Conservation (phyloP, 2,329 filamentous ascomycete genomes). For the Penicillium sp. region DNA sequence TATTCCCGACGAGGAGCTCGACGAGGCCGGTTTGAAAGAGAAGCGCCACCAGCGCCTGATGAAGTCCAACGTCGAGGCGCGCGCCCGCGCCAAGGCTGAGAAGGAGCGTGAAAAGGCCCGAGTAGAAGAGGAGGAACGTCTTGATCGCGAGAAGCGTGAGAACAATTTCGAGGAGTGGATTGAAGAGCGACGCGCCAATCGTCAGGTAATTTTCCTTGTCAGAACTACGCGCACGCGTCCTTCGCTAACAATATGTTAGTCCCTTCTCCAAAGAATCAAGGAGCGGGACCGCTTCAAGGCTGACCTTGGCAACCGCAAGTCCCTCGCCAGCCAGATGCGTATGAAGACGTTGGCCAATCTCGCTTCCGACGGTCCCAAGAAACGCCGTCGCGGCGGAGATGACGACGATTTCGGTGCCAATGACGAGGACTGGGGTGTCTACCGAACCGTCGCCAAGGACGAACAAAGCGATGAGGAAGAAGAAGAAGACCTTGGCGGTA, state of each 20-base stretch:
- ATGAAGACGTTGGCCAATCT: constrained; percentile 99
- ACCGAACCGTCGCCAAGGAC: constrained; percentile 84
- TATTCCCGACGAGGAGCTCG: constrained; percentile 84
- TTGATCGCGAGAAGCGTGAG: constrained; percentile 78
- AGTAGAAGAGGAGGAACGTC: constrained; percentile 74
- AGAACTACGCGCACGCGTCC: not conserved
- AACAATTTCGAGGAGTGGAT: constrained; percentile 86
- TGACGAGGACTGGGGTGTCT: constrained; percentile 97
- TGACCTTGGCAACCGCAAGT: constrained; percentile 94
- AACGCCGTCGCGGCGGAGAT: constrained; percentile 84
- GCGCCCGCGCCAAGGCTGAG: constrained; percentile 89
- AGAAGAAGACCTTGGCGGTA: constrained; percentile 77
- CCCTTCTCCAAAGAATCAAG: constrained; percentile 78
- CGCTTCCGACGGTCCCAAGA: constrained; percentile 79
- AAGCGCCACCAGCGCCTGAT: constrained; percentile 90
- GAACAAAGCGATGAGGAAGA: constrained; percentile 80
- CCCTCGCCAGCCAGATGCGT: constrained; percentile 88
- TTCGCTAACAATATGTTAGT: constrained; percentile 42
- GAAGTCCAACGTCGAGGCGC: constrained; percentile 92
- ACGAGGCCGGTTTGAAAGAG: constrained; percentile 85
- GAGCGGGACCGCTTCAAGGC: constrained; percentile 90
- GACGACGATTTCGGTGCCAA: constrained; percentile 97
- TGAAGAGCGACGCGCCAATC: constrained; percentile 71
- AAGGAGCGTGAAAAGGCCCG: constrained; percentile 91
- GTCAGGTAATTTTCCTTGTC: constrained; percentile 45